Evolutionary conservation across 1,139 yeast species (phyloP).

Genomic region (Kodamaea ohmeri): DNA sequence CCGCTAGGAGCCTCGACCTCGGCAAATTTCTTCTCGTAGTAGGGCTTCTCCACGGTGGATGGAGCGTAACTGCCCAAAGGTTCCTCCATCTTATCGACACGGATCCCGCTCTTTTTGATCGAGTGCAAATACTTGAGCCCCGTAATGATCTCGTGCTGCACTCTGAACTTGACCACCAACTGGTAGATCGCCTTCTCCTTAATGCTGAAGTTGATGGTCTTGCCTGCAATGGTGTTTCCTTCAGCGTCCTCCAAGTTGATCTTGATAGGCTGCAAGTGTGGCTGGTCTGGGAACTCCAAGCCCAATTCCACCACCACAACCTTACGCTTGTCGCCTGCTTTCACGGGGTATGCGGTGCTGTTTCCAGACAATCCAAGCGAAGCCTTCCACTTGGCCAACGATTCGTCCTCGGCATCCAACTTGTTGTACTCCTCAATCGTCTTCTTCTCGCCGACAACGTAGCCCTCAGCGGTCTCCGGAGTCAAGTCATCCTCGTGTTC

Average conservation of each 20-base stretch:
- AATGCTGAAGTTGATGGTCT: conserved; percentile 63
- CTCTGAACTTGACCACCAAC: conserved; percentile 71
- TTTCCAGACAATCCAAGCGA: conserved; percentile 69
- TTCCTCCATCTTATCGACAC: conserved; percentile 83
- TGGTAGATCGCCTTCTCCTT: conserved; percentile 78
- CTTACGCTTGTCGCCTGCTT: conserved; percentile 68
- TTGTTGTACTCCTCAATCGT: conserved; percentile 81
- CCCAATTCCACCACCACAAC: conserved; percentile 81
- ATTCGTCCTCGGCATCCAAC: conserved; percentile 88
- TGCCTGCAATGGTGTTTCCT: conserved; percentile 46
- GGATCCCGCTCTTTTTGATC: conserved; percentile 82
- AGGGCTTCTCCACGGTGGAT: conserved; percentile 78
- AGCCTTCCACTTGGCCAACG: conserved; percentile 89
- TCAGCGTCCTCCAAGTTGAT: conserved; percentile 60
- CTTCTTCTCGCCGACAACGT: conserved; percentile 80
- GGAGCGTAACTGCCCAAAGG: conserved; percentile 92
- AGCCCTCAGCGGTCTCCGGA: conserved; percentile 64
- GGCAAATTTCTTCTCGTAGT: conserved; percentile 71
- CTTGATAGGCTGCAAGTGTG: conserved; percentile 55
- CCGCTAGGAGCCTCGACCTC: conserved; percentile 95
- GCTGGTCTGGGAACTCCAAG: conserved; percentile 59
- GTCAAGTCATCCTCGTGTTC: conserved; percentile 53
- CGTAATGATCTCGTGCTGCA: conserved; percentile 88
- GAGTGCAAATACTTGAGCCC: conserved; percentile 85
- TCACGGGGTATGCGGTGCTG: conserved; percentile 59